Evolutionary conservation across 2,329 filamentous ascomycete species (phyloP), one percentile per base, ranked within the genome.

Genomic region (Diplodia sapinea): DNA sequence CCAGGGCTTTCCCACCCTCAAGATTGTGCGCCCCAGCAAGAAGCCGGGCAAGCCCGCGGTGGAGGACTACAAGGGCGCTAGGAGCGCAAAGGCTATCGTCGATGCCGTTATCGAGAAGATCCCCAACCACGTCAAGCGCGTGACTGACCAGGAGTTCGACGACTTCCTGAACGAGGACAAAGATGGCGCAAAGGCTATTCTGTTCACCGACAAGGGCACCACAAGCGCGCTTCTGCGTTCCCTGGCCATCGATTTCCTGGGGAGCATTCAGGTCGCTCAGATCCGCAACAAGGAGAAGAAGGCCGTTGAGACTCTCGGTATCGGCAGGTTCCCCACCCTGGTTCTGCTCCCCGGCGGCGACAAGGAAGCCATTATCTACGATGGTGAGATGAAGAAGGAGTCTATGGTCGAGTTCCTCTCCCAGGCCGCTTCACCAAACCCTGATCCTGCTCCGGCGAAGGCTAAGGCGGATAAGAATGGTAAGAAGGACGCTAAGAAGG

Each of bases 1-100:
- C 6, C 86, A 97, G 81, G 95, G 95, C 68, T 99, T 97, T 82
- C 95, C 95, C 0, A 98, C 95, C 0, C 84, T 99, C 71, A 99
- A 99, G 85, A 94, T 96, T 57, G 88, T 98, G 65, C 89, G 88
- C 26, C 95, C 95, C 0, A 88, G 91, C 71, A 93, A 92, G 82
- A 96, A 94, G 80, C 81, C 86, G 38, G 90, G 90, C 68, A 91
- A 88, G 75, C 94, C 95, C 1, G 85, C 88, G 3, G 88, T 98
- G 8, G 93, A 97, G 78, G 94, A 97, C 77, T 99, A 99, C 81
- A 86, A 95, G 69, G 95, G 95, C 15, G 83, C 88, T 13, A 88
- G 95, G 69, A 90, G 86, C 4, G 92, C 94, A n/a, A 93, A 93
- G 75, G 92, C 82, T 66, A 98, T 99, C 70, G 89, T 93, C 43